Evolutionary conservation across 2,329 filamentous ascomycete species (phyloP).

Genomic region (Aspergillus sp.): DNA sequence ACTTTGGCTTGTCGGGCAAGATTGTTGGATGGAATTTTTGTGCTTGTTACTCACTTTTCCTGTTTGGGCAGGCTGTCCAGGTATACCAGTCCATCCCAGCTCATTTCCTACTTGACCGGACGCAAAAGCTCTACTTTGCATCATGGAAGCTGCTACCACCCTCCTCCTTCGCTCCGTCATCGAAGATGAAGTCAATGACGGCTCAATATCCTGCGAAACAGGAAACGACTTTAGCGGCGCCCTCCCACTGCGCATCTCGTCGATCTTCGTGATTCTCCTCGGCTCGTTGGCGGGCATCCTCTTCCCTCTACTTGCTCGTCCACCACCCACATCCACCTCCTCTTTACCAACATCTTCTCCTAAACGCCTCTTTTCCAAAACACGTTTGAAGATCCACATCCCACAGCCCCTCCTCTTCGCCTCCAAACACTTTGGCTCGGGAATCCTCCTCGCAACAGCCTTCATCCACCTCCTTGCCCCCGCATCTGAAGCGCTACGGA

Average conservation of each 20-base stretch:
- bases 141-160: neutral
- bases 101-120: no score
- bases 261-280: neutral
- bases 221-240: neutral
- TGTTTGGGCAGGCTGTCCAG: no score
- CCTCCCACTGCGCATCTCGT: neutral
- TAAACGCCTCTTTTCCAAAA: neutral
- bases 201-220: neutral
- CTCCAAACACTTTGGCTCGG: conserved; percentile 53
- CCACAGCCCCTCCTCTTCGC: conserved; percentile 45
- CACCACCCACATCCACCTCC: no score
- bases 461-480: conserved; percentile 55
- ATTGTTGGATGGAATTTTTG: neutral
- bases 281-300: neutral
- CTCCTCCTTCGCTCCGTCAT: neutral
- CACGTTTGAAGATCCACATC: neutral
- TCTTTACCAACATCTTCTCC: no score
- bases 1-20: neutral
- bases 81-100: no score
- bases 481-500: conserved; percentile 51
- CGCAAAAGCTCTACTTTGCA: no score
- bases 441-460: conserved; percentile 53
- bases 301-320: neutral
- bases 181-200: neutral
- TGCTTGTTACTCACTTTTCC: neutral